Evolutionary conservation across 2,329 filamentous ascomycete genomes (phyloP), one percentile per base, ranked within the genome.

Genomic region (Fusarium keratoplasticum): DNA sequence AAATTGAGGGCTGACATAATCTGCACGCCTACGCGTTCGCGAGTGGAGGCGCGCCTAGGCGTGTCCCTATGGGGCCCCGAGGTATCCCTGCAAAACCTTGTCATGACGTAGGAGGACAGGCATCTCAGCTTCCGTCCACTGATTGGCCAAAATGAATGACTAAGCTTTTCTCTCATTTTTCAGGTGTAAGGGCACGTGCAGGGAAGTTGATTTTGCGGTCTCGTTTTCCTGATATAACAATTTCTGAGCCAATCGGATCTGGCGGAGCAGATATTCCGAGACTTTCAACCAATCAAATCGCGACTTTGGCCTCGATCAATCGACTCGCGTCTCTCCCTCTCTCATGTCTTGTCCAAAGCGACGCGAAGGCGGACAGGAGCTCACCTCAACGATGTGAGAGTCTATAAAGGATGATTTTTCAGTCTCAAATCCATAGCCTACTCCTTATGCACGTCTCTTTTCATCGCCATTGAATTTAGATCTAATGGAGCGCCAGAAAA

Each of bases 361-460:
- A 0, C 6, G 14, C 4, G 6, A 42, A 2, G 14, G 0, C 0
- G 6, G 2, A 42, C 4, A 5, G 5, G 11, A n/a, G 2, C 2
- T n/a, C 5, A n/a, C 18, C 16, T 52, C 5, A 2, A 29, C 1
- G 9, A 13, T 1, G 29, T 29, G 2, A n/a, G 10, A 10, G 9
- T 11, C 2, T n/a, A 27, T 13, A 29, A 7, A n/a, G 3, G 25
- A 5, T 6, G 2, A 7, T 11, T 18, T 0, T 18, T 10, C 22
- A 6, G 14, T 1, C 10, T 18, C 3, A 27, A 3, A 18, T 27
- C 5, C 3, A 16, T 4, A 1, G 2, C 3, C 3, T 6, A 11
- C 1, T 18, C 9, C 8, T 11, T 1, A 4, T 2, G 16, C 0
- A 3, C 3, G 2, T 2, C 6, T 3, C 2, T 18, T 47, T 18